phyloP scores from a whole-genome alignment of 2,329 filamentous ascomycete genomes.

The Trichoderma atrobrunneum region DNA sequence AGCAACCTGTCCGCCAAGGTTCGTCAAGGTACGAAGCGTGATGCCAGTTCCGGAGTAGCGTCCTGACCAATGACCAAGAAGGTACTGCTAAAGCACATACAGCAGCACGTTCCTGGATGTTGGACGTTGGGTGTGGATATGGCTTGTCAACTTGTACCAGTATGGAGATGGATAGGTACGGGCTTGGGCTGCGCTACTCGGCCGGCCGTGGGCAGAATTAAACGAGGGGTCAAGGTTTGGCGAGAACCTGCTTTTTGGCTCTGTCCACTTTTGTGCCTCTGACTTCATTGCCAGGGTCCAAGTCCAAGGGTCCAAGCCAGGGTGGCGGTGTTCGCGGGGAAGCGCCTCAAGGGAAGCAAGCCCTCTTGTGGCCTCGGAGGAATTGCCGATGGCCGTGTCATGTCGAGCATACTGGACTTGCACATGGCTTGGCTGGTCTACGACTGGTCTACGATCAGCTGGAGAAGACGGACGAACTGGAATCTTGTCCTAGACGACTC shows the following conservation, averaged over 20 bases:
- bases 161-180: not conserved
- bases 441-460: not conserved
- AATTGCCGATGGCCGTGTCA: not conserved
- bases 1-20: slow-evolving; percentile 6
- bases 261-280: slow-evolving; percentile 13
- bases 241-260: slow-evolving; percentile 15
- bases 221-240: slow-evolving; percentile 18
- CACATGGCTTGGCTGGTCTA: not conserved
- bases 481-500: not conserved
- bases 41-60: slow-evolving; percentile 4
- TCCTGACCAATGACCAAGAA: not conserved
- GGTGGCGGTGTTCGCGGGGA: slow-evolving; percentile 18
- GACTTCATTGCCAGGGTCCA: slow-evolving; percentile 16
- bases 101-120: slow-evolving; percentile 10
- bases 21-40: not conserved
- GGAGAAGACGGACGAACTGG: not conserved
- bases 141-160: not conserved
- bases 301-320: slow-evolving; percentile 15
- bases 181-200: not conserved
- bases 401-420: not conserved
- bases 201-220: not conserved
- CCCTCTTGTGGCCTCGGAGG: not conserved
- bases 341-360: not conserved
- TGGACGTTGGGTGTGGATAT: not conserved
- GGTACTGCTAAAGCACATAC: not conserved